phyloP scores from a whole-genome alignment of 2,329 filamentous ascomycete species.

The Dothideomycetidae sp. region DNA sequence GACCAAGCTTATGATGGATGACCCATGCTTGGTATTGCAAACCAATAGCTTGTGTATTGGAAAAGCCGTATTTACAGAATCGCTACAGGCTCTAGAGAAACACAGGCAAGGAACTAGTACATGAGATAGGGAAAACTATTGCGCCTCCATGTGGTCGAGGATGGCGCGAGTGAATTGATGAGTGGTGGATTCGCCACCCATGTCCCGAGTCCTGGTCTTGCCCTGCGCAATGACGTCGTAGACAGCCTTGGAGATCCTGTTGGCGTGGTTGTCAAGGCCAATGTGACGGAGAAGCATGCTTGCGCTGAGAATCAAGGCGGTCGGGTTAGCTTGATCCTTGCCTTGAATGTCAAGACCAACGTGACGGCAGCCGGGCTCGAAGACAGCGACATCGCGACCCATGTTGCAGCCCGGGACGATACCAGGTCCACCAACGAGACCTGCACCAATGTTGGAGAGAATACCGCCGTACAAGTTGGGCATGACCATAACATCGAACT shows the following conservation, averaged over 20 bases:
- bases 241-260: conserved; percentile 85
- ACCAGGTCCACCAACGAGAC: conserved; percentile 89
- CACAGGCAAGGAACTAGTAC: conserved; percentile 5
- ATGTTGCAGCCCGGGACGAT: conserved; percentile 99
- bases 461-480: conserved; percentile 98
- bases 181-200: conserved; percentile 82
- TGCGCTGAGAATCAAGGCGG: conserved; percentile 83
- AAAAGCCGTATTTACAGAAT: conserved; percentile 9
- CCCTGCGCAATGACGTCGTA: conserved; percentile 78
- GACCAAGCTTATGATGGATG: conserved; percentile 18
- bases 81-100: conserved; percentile 9
- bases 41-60: conserved; percentile 4
- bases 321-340: conserved; percentile 98
- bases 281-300: conserved; percentile 96
- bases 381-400: conserved; percentile 94
- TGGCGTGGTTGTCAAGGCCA: conserved; percentile 93
- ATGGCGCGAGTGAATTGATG: conserved; percentile 92
- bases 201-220: conserved; percentile 79
- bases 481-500: conserved; percentile 99
- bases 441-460: conserved; percentile 95
- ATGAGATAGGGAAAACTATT: conserved; percentile 11
- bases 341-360: conserved; percentile 99
- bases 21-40: neutral
- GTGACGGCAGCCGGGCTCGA: conserved; percentile 98
- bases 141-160: conserved; percentile 77